phyloP scores from a whole-genome alignment of 2,329 filamentous ascomycete species.

The Aspergillus puulaauensis region DNA sequence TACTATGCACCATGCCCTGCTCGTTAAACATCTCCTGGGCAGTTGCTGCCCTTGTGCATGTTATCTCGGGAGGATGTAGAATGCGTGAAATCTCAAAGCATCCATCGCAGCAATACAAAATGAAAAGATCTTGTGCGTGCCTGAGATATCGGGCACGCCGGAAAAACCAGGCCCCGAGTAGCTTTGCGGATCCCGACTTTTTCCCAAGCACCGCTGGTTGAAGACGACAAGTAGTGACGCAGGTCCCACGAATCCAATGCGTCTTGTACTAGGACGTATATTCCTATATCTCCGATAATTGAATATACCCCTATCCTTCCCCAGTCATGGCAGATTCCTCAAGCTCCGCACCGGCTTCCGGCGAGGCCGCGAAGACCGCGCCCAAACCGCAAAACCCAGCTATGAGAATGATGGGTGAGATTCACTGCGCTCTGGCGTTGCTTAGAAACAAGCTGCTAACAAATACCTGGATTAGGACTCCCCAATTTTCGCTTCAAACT shows the following conservation, averaged over 20 bases:
- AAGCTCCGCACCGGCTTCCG: slow-evolving; percentile 2
- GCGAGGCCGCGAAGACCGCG: slow-evolving; percentile 13
- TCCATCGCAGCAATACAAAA: not conserved
- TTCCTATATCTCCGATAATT: not conserved
- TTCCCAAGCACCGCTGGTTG: not conserved
- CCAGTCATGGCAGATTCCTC: slow-evolving; percentile 9
- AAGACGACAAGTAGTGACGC: not conserved
- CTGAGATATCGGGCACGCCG: not conserved
- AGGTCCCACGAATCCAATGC: not conserved
- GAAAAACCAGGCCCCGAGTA: slow-evolving; percentile 10
- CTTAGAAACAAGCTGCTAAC: not conserved
- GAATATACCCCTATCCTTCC: not conserved
- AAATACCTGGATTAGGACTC: slow-evolving; percentile 56
- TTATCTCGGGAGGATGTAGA: not conserved
- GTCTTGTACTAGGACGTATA: not conserved
- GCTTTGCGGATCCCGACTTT: slow-evolving; percentile 7
- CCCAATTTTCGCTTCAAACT: slow-evolving; percentile 80
- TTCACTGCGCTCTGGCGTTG: not conserved
- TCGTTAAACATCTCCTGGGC: too few relatives aligned
- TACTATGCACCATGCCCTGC: too few relatives aligned
- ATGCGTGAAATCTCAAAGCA: not conserved
- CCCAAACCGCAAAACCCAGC: slow-evolving; percentile 22
- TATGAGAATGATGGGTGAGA: slow-evolving; percentile 24
- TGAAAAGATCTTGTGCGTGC: not conserved
- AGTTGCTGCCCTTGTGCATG: not conserved